A percentile compares a stretch with the other conserved stretches of the same genome.
Conservation (phyloP, 371 early-diverging fungal species). For the Polyrhizophydium stewartii region DNA sequence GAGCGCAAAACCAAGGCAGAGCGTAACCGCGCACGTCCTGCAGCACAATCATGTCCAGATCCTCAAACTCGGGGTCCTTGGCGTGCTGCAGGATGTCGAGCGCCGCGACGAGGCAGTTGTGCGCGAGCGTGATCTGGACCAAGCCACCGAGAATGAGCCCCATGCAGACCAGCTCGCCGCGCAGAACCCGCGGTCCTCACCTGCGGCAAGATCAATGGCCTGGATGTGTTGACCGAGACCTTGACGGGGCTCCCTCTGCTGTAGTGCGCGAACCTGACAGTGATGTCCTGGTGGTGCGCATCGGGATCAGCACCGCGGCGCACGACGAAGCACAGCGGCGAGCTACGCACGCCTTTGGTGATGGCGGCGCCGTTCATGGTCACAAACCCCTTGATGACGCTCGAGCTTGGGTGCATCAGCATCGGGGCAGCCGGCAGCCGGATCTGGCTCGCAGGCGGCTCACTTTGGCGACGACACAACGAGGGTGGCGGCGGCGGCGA, state of each 20-base stretch:
- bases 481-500: not conserved
- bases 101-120: constrained; percentile 6
- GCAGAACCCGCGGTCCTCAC: too few relatives aligned
- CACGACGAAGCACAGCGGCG: too few relatives aligned
- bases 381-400: constrained; percentile 32
- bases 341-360: constrained; percentile 25
- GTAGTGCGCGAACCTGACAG: constrained; percentile 29
- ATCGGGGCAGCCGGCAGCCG: not conserved
- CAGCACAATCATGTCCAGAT: not conserved
- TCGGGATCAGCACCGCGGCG: not conserved
- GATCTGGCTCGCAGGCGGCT: not conserved
- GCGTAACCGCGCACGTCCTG: not conserved
- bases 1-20: not conserved
- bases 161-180: too few relatives aligned
- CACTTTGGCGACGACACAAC: not conserved
- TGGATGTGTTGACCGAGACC: constrained; percentile 13
- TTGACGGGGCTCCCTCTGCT: constrained; percentile 19
- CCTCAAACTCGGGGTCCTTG: too few relatives aligned
- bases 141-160: too few relatives aligned
- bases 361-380: constrained; percentile 28
- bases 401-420: constrained; percentile 8
- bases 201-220: constrained; percentile 6
- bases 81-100: constrained; percentile 8
- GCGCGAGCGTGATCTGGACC: constrained; percentile 8
- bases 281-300: constrained; percentile 20